Base-by-base conservation (phyloP, 2,329 filamentous ascomycete genomes). In the Xylaria sp. region DNA sequence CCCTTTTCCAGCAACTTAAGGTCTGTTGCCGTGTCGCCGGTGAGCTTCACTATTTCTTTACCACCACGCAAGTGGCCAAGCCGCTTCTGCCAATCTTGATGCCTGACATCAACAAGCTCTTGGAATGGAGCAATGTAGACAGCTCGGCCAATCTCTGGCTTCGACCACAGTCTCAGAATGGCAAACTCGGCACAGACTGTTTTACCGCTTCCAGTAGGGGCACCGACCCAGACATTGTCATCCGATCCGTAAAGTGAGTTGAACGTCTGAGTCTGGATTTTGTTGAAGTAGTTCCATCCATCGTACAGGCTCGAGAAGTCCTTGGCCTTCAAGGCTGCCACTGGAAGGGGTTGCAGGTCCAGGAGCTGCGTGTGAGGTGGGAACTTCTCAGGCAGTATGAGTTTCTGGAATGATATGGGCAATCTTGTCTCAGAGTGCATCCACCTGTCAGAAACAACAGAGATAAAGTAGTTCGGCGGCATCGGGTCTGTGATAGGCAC, bases 391-490 rank as follows among this genome's bases (percentile, higher is more conserved):
- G 94, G 94, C 4, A 99, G 81, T 49, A 96, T 89, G 34, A 99
- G 81, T 73, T 97, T 97, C 73, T 96, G 90, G 78, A 99, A 97
- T 0, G 92, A 93, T 1, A 99, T 89, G 0, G 93, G 89, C 57
- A 99, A 79, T 71, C 92, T 92, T 1, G 92, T 96, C 76, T 99
- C 92, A 0, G 93, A 91, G 72, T 96, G 91, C 91, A 99, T 97
- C 94, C 94, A 99, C 67, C 94, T 83, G 74, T 99, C 94, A 2
- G 93, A 97, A 18, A 97, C 78, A 46, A 99, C 84, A 0, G 92
- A 94, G 69, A 99, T 91, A 76, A 99, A 99, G 78, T 99, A 99
- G 74, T 99, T 96, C 0, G 95, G 94, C 11, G 94, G 94, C 90
- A 97, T 96, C 0, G 95, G 95, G 67, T 99, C 94, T 0, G 91